Percentiles rank a stretch among this genome's conserved stretches.
Evolutionary conservation across 164 flowering plant genomes (phyloP).

Genomic region (Piper longum): DNA sequence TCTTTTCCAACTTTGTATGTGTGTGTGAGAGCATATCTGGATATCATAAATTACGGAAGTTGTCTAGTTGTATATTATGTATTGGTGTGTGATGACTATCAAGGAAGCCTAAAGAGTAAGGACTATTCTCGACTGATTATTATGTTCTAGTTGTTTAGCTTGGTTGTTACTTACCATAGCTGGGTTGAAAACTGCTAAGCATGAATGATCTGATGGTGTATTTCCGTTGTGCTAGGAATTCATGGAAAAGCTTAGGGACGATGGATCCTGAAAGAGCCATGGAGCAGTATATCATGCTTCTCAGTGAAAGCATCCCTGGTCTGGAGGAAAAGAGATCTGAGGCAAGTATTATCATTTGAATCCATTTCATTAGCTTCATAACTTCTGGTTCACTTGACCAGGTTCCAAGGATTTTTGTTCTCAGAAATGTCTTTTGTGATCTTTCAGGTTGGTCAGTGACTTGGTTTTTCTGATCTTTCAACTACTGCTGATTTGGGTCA

Average conservation of each 20-base stretch:
- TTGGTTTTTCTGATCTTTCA: background rate
- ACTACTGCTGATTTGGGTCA: background rate
- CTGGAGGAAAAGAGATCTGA: conserved; percentile 21
- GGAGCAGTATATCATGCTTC: conserved; percentile 45
- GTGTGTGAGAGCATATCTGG: too few relatives aligned
- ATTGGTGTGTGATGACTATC: background rate
- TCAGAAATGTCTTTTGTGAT: background rate
- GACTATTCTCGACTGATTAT: conserved; percentile 16
- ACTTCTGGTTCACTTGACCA: background rate
- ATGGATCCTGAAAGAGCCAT: conserved; percentile 57
- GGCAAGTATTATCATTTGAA: conserved; percentile 17
- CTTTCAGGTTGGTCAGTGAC: background rate
- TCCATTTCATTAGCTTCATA: background rate
- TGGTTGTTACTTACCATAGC: conserved; percentile 34
- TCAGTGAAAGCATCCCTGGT: conserved; percentile 34
- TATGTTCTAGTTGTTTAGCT: conserved; percentile 5
- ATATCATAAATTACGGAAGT: background rate
- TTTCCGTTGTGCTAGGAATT: conserved; percentile 78
- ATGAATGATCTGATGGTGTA: conserved; percentile 61
- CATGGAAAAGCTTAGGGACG: conserved; percentile 53
- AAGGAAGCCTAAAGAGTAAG: conserved; percentile 1
- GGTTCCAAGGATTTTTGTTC: too few relatives aligned
- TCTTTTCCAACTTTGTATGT: too few relatives aligned
- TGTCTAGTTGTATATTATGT: background rate
- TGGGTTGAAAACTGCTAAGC: conserved; percentile 62